Percentiles rank a stretch among this genome's conserved stretches.
Evolutionary conservation across 139 green algal genomes (phyloP).

Genomic region (Chlorella sorokiniana): DNA sequence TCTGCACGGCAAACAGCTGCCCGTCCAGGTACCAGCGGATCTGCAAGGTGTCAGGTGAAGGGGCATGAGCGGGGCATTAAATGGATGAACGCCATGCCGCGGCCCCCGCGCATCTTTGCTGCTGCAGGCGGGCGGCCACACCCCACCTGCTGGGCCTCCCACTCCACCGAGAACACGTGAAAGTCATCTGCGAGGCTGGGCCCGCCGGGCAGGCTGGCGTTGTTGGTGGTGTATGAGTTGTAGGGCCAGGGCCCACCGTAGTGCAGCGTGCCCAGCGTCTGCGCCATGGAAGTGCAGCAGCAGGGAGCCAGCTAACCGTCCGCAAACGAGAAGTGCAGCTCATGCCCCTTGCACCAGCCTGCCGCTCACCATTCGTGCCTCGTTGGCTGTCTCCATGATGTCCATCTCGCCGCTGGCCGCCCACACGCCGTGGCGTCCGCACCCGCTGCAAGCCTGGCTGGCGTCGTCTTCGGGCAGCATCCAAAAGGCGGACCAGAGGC

Average conservation of each 20-base stretch:
- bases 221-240: not conserved
- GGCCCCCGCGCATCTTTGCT: too few species aligned
- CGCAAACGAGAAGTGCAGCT: too few species aligned
- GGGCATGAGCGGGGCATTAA: not conserved
- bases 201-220: not conserved
- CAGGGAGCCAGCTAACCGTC: too few species aligned
- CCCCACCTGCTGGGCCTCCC: not conserved
- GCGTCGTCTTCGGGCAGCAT: not conserved
- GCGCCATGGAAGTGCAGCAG: not conserved
- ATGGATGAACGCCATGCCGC: conserved; percentile 11
- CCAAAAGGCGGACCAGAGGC: conserved; percentile 52
- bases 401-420: conserved; percentile 47
- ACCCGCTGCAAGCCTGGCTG: conserved; percentile 20
- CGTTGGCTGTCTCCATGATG: conserved; percentile 48
- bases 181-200: not conserved
- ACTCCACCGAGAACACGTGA: not conserved
- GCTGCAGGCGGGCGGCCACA: not conserved
- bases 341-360: not conserved
- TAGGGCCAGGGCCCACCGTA: not conserved
- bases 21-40: conserved; percentile 42
- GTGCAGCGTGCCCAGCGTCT: not conserved
- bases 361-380: not conserved
- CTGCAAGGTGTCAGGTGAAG: not conserved
- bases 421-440: conserved; percentile 39
- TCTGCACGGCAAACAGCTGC: conserved; percentile 6